Evolutionary conservation across 2,329 filamentous ascomycete genomes (phyloP), one percentile per base, ranked within the genome.

Genomic region (Trichoderma oligosporum): DNA sequence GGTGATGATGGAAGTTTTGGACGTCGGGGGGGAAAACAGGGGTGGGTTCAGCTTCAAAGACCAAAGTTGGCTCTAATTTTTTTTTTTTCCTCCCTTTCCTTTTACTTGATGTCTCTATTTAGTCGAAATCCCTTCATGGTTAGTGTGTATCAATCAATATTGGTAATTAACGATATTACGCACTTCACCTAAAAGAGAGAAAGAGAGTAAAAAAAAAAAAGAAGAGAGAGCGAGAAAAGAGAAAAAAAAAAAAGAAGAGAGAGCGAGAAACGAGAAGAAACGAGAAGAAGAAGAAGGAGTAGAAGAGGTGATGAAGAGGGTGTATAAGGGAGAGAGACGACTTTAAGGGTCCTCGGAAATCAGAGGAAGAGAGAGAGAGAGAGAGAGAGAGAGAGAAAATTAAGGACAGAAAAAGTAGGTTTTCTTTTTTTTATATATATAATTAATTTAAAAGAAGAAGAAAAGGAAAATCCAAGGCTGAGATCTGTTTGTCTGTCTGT

Each of bases 181-280:
- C 41, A 44, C 41, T 25, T 44, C 41, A n/a, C 41, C 41, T 25
- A 44, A 25, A 44, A 24, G 6, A 44, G 38, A 27, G 22, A 6
- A 11, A 11, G 8, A 44, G 22, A n/a, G 41, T 24, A 20, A 25
- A 22, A 25, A 8, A 14, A 22, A 44, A 39, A 44, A 25, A 7
- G 41, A 22, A 31, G n/a, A 31, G 27, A 6, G 27, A 14, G 7
- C 9, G 41, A 22, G 39, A n/a, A 7, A 9, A 24, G 22, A 7
- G 12, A 16, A 27, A 27, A 44, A 25, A 42, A 25, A 11, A 31
- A 31, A 6, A 14, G 41, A 22, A 22, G 25, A 44, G 7, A 25
- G 41, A 44, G 25, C 24, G 7, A 25, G 41, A 44, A 22, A 60
- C 44, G 54, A 52, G 36, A 59, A 39, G 38, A 61, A 49, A 44